Evolutionary conservation across 2,329 filamentous ascomycete species (phyloP).

Genomic region (Neoarthrinium moseri): DNA sequence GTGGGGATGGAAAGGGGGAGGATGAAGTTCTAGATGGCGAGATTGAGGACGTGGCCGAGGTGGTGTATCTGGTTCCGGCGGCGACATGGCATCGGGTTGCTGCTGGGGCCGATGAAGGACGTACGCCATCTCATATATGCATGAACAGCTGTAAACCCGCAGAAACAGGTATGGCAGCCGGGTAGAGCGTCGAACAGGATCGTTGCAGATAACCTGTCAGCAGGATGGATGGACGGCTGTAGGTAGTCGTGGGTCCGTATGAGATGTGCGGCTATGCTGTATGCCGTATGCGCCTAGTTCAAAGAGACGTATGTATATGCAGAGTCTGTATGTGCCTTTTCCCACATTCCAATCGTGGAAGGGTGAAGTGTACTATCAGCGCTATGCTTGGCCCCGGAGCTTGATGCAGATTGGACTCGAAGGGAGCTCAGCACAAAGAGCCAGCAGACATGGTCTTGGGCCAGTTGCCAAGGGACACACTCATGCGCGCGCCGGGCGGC

Average conservation of each 20-base stretch:
- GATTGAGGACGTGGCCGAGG: conserved; percentile 7
- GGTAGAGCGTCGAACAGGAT: neutral
- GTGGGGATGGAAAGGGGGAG: conserved; percentile 14
- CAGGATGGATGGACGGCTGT: conserved; percentile 1
- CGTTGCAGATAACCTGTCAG: conserved; percentile 5
- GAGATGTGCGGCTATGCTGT: conserved; percentile 5
- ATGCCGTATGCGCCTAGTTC: conserved; percentile 7
- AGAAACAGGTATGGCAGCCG: conserved; percentile 7
- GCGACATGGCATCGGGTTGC: conserved; percentile 7
- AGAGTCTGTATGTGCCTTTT: neutral
- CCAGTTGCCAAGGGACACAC: conserved; percentile 8
- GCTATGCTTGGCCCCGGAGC: too few relatives aligned
- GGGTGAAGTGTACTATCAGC: neutral
- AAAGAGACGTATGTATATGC: neutral
- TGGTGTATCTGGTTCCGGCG: conserved; percentile 10
- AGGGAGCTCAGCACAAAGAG: neutral
- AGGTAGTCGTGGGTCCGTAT: conserved; percentile 7
- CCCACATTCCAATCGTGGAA: conserved; percentile 8
- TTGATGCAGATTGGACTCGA: too few relatives aligned
- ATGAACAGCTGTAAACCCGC: conserved; percentile 13
- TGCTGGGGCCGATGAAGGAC: conserved; percentile 12
- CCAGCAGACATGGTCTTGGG: conserved; percentile 11
- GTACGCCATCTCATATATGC: conserved; percentile 16
- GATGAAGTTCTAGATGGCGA: conserved; percentile 9
- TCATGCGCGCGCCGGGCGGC: neutral